A percentile compares a stretch with the other conserved stretches of the same genome.
phyloP scores from a whole-genome alignment of 1,284 basidiomycete genomes.

The Blastosporella zonata region DNA sequence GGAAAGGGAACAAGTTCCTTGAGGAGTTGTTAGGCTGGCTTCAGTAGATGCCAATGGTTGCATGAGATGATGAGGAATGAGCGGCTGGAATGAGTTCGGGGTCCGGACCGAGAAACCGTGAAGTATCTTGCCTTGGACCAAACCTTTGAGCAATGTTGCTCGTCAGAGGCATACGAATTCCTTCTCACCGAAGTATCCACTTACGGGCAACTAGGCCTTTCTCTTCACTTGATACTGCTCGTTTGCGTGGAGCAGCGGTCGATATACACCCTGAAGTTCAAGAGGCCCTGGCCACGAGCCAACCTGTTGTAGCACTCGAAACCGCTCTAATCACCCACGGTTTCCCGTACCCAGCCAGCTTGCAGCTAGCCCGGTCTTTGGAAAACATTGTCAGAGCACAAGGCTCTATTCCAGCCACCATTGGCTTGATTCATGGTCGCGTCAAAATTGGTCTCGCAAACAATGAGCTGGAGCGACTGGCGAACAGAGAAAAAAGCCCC shows the following conservation, averaged over 20 bases:
- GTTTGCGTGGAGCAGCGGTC: slow-evolving; percentile 38
- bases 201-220: background rate
- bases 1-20: slow-evolving; percentile 59
- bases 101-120: too few species aligned
- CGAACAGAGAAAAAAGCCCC: slow-evolving; percentile 49
- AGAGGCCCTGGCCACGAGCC: slow-evolving; percentile 61
- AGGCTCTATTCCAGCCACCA: slow-evolving; percentile 86
- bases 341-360: slow-evolving; percentile 78
- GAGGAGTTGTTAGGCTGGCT: slow-evolving; percentile 40
- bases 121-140: background rate
- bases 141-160: background rate
- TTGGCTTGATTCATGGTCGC: slow-evolving; percentile 81
- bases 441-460: slow-evolving; percentile 82
- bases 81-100: too few species aligned
- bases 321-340: slow-evolving; percentile 94
- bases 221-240: slow-evolving; percentile 7
- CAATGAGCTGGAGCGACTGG: slow-evolving; percentile 69
- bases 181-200: background rate
- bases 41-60: slow-evolving; percentile 43
- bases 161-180: background rate
- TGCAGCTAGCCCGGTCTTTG: slow-evolving; percentile 70
- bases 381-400: slow-evolving; percentile 77
- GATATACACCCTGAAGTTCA: slow-evolving; percentile 77
- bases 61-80: slow-evolving; percentile 2
- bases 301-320: slow-evolving; percentile 74